Base-by-base conservation (phyloP, 768 basidiomycete genomes). In the Rhizopogon rudus region DNA sequence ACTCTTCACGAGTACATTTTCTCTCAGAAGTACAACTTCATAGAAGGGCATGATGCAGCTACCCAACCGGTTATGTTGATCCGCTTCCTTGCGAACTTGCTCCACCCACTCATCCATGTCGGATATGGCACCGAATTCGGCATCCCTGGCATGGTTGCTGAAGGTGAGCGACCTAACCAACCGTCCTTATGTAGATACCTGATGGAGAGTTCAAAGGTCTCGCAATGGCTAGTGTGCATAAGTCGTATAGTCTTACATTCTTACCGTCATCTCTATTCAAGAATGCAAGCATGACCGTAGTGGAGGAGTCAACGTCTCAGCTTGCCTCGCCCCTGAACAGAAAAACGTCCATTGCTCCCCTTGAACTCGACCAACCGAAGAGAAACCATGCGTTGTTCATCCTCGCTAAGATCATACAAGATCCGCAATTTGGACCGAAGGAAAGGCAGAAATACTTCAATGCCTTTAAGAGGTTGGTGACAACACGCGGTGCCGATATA, bases 111-210 rank as follows among this genome's bases (percentile, higher is more conserved):
- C 53, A 87, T 88, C 44, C 83, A 87, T 61, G 60, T 71, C 8
- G 86, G 83, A 3, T 78, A 81, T 59, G 87, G 86, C 0, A 56
- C 74, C 3, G 88, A 88, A 65, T 87, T 88, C 56, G 77, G 77
- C 8, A 48, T 88, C 39, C 80, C 77, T 14, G 87, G 86, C 1
- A 73, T 86, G 64, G 61, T 83, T 1, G 78, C 77, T 5, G 86
- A 88, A 75, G 87, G 86, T 83, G 16, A 7, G 57, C 35, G 22
- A 6, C 16, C 2, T 31, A 14, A 22, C 4, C 9, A 31, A 20
- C 13, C 6, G 10, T 9, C 13, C 0, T 10, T 13, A 17, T 29
- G 12, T 2, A 22, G 6, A 40, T 29, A 9, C 10, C n/a, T 22
- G 40, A 28, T 0, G 17, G 17, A 35, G 5, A 7, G 1, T 31